These are phyloP conservation scores for Podospora didyma DNA, from an alignment of 495 filamentous ascomycete species.

Conservation along the genomic window DNA sequence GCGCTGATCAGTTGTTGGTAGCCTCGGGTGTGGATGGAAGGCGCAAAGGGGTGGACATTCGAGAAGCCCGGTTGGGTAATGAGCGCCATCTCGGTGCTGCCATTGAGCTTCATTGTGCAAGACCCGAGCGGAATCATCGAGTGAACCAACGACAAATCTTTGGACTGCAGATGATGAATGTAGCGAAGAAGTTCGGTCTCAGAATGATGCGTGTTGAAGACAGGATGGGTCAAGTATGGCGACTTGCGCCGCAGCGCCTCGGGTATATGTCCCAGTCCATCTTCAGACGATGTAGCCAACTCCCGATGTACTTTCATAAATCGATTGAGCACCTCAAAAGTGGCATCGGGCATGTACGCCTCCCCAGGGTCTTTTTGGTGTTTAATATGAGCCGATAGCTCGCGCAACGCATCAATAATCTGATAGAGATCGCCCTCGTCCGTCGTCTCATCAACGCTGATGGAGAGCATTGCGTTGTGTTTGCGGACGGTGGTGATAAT, in stretches of 20 bases:
- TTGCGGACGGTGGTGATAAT: slow-evolving; percentile 25
- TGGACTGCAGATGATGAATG: slow-evolving; percentile 91
- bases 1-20: slow-evolving; percentile 68
- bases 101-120: slow-evolving; percentile 99
- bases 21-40: slow-evolving; percentile 57
- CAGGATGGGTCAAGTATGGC: slow-evolving; percentile 80
- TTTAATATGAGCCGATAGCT: slow-evolving; percentile 5
- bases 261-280: slow-evolving; percentile 38
- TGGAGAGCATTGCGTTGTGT: slow-evolving; percentile 22
- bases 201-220: slow-evolving; percentile 96
- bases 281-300: slow-evolving; percentile 20
- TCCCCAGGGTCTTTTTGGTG: slow-evolving; percentile 6
- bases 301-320: slow-evolving; percentile 29
- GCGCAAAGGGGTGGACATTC: slow-evolving; percentile 80
- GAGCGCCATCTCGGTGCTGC: slow-evolving; percentile 82
- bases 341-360: too few species aligned
- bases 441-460: slow-evolving; percentile 44
- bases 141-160: slow-evolving; percentile 90
- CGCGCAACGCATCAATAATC: slow-evolving; percentile 25
- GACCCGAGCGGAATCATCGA: slow-evolving; percentile 99
- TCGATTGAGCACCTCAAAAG: slow-evolving; percentile 20
- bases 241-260: slow-evolving; percentile 66
- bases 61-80: slow-evolving; percentile 83
- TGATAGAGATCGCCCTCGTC: slow-evolving; percentile 21
- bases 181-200: slow-evolving; percentile 95